Base-by-base conservation (phyloP, 805 yeast species). In the Wickerhamiella sorbophila region DNA sequence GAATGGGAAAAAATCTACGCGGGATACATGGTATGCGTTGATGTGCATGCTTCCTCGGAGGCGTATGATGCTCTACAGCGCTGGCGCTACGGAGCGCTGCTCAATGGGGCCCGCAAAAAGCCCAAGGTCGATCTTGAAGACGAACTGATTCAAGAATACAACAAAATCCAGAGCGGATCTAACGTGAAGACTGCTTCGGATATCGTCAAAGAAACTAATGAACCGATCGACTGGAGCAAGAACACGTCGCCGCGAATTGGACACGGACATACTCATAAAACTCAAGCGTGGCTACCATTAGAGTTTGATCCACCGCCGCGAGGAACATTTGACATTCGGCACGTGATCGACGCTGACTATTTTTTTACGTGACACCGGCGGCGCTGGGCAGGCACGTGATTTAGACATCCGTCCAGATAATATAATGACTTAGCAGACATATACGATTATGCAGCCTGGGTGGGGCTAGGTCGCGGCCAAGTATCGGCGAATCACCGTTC, bases 1-100 rank as follows among this genome's bases (percentile, higher is more conserved):
- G 95, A 86, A 58, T 81, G 86, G 55, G 81, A 75, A 52, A 70
- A 67, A 49, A 71, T 95, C 52, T 85, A 84, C 56, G 68, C 62
- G 41, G 78, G 78, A 10, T 75, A 74, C 50, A 65, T 80, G 43
- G 73, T 74, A 48, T 67, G 73, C 5, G 63, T 74, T 9, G 58
- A 59, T n/a, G 68, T 84, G 21, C 69, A 72, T 16, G 63, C 64
- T 32, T 60, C 60, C 8, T 69, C 74, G 29, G 69, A 65, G 9
- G 65, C 72, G 26, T 70, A 83, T 54, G 60, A 66, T 21, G 61
- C 68, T 9, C 60, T 77, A 10, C 62, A 69, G 12, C 56, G 64
- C 44, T 66, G 63, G 37, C 45, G 50, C 14, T 19, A 29, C 17
- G 48, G 39, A 12, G 5, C 31, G 17, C 29, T 41, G 44, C 36